These are phyloP conservation scores for Cryptococcus neoformans DNA, from an alignment of 1,284 basidiomycete species.

Conservation along the genomic window DNA sequence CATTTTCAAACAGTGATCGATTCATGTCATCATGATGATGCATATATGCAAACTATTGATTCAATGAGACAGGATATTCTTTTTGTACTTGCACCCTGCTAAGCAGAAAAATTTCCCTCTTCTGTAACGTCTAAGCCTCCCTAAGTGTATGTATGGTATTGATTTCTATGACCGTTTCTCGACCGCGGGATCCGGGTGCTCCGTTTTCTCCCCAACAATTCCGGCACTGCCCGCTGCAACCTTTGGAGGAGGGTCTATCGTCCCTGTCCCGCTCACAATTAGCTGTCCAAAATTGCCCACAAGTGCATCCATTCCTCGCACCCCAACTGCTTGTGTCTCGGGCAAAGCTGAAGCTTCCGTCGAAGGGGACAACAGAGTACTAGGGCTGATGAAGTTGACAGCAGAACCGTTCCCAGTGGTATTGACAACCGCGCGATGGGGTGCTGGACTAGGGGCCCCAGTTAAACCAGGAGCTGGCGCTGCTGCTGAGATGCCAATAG, in stretches of 20 bases:
- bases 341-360: not conserved
- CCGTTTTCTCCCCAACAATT: too few species aligned
- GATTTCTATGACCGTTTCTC: too few species aligned
- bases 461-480: not conserved
- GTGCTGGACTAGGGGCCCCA: constrained; percentile 3
- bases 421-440: not conserved
- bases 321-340: not conserved
- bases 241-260: not conserved
- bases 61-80: too few species aligned
- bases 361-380: constrained; percentile 35
- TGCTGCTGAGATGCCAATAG: not conserved
- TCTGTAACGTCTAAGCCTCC: too few species aligned
- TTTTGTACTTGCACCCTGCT: too few species aligned
- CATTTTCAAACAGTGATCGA: too few species aligned
- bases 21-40: too few species aligned
- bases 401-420: constrained; percentile 3
- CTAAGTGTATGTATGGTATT: too few species aligned
- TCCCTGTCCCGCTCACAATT: not conserved
- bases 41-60: too few species aligned
- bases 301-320: not conserved
- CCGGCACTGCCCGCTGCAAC: not conserved
- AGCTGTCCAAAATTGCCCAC: not conserved
- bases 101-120: too few species aligned
- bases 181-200: too few species aligned
- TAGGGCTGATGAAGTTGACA: constrained; percentile 38